Base-by-base conservation (phyloP, 805 yeast genomes). In the Dipodascopsis uninucleata region DNA sequence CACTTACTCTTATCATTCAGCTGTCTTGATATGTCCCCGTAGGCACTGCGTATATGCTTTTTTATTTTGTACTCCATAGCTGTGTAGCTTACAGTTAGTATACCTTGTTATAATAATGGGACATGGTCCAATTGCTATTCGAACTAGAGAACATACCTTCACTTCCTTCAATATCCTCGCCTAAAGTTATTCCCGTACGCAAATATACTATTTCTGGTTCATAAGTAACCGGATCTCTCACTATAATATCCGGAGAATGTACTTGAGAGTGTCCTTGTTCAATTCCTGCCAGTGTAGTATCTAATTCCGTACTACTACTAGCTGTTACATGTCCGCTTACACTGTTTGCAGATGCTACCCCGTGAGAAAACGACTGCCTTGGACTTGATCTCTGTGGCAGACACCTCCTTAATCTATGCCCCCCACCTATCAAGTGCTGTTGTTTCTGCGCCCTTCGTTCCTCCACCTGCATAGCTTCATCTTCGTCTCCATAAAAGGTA, bases 171-270 rank as follows among this genome's bases (percentile, higher is more conserved):
- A 40, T 39, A 22, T 34, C 31, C 32, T 50, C 55, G 18, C 38
- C 22, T 8, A 50, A 32, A 8, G 39, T 28, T 6, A 42, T 41
- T 25, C 40, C 48, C 5, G 55, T 46, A 5, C 35, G 40, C 28
- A 50, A 31, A n/a, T 31, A 20, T 3, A 43, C 41, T 40, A 50
- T 37, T 5, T 43, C 53, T 17, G 53, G 53, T 31, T 50, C 53
- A 31, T 43, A 32, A 3, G 52, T 43, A 6, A 36, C 24, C 4
- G 39, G 42, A 36, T 50, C 39, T 10, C 52, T 41, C 29, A 43
- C 53, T 2, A 50, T 24, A 7, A 50, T 50, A 20, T 46, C 52
- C n/a, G n/a, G n/a, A n/a, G n/a, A n/a, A n/a, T n/a, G n/a, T n/a
- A n/a, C n/a, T n/a, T n/a, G n/a, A n/a, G n/a, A n/a, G n/a, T n/a